These are phyloP conservation scores for Friedmanniomyces simplex DNA, from an alignment of 495 filamentous ascomycete genomes.

Conservation along the genomic window DNA sequence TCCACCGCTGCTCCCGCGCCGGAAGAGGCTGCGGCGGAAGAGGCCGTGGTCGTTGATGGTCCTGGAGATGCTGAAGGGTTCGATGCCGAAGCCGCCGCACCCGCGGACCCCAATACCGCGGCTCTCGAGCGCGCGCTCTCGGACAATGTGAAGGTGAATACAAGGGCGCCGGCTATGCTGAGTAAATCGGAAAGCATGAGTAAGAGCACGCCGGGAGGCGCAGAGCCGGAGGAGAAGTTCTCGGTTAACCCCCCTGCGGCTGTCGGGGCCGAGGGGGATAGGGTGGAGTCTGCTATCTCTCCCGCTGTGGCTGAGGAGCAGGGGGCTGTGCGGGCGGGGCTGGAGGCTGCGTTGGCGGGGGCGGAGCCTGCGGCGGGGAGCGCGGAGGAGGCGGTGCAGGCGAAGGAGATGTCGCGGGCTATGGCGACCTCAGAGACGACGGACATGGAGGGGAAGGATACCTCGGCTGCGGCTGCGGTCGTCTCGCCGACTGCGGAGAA, in stretches of 20 bases:
- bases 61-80: too few relatives aligned
- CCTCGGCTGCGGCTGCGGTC: too few relatives aligned
- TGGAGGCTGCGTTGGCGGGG: neutral
- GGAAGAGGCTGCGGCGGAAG: neutral
- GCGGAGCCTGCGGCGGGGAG: neutral
- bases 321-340: neutral
- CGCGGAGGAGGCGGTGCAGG: neutral
- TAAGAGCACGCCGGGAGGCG: too few relatives aligned
- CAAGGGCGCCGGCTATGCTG: conserved; percentile 3
- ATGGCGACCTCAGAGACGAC: too few relatives aligned
- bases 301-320: neutral
- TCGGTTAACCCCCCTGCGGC: neutral
- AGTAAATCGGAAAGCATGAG: neutral
- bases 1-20: too few relatives aligned
- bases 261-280: neutral
- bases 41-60: neutral
- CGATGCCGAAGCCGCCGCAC: too few relatives aligned
- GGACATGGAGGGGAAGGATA: too few relatives aligned
- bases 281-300: neutral
- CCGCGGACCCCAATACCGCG: too few relatives aligned
- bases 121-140: conserved; percentile 1
- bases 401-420: neutral
- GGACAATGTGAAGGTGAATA: conserved; percentile 3
- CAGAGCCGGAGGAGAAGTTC: neutral
- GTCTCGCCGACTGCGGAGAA: neutral